Evolutionary conservation across 108 stramenopile genomes (phyloP), one percentile per base, ranked within the genome.

Genomic region (Fragilaria crotonensis): DNA sequence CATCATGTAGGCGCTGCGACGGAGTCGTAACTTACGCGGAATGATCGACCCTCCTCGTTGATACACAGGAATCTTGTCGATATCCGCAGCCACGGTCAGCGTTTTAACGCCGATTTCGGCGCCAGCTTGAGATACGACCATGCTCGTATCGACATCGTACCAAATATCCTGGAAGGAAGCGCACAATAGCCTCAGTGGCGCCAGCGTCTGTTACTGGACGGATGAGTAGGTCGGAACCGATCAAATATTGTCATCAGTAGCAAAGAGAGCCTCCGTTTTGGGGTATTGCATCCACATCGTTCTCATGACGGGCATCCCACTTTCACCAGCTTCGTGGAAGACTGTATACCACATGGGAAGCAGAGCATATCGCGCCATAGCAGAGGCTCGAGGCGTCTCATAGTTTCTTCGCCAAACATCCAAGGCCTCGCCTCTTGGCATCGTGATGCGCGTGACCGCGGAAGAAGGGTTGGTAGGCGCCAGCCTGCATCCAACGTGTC

Each of bases 401-500:
- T 82, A 3, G 81, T 80, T 32, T 95, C 94, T 22, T 97, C 95
- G 11, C 95, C 99, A 71, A 91, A 98, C 74, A 97, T 83, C 96
- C 97, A 98, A 11, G 97, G 97, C 75, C 99, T 21, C 96, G 61
- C 44, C 99, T 58, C 75, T 94, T 96, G 18, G 96, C 83, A 76
- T 99, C 97, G 61, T 97, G 96, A 65, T 99, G 99, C 11, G 99
- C 99, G 69, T 99, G 99, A 26, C 94, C 94, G 5, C 99, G 82
- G 71, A 99, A 99, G 86, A 99, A 99, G 5, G 99, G 99, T 57
- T 90, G 89, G 67, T 88, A 98, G 2, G 97, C 94, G 25, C 93
- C 99, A 3, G 96, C 95, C 73, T 99, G 97, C 85, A 94, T 93
- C 97, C 97, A 99, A 14, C 99, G 89, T 7, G 88, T 92, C 85